These are phyloP conservation scores for Furcasterigmium furcatum DNA, from an alignment of 2,329 filamentous ascomycete species.

Conservation along the genomic window DNA sequence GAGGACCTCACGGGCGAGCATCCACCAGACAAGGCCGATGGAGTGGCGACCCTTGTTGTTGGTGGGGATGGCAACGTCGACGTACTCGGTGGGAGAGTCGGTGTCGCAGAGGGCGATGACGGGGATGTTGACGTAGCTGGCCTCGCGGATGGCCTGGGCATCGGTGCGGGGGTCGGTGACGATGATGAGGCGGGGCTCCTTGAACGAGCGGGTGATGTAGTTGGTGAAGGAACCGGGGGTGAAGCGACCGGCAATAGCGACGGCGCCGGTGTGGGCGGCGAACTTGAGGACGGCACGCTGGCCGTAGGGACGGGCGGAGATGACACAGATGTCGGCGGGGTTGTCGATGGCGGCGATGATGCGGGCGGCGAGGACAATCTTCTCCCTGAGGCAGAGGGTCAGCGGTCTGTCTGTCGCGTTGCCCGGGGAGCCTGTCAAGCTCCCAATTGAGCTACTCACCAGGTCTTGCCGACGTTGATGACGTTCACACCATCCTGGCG, in stretches of 20 bases:
- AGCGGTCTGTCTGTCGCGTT: neutral
- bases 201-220: conserved; percentile 99
- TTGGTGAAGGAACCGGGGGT: conserved; percentile 99
- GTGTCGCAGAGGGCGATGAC: conserved; percentile 99
- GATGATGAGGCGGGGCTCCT: conserved; percentile 99
- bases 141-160: conserved; percentile 99
- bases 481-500: conserved; percentile 97
- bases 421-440: too few species aligned
- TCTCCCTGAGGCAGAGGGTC: conserved; percentile 69
- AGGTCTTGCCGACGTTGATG: conserved; percentile 99
- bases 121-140: conserved; percentile 99
- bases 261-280: conserved; percentile 95
- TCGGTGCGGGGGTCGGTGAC: conserved; percentile 99
- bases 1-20: conserved; percentile 99
- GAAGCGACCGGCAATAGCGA: conserved; percentile 98
- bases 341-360: conserved; percentile 99
- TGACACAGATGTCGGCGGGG: conserved; percentile 98
- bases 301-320: conserved; percentile 98
- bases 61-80: conserved; percentile 99
- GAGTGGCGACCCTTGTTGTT: conserved; percentile 99
- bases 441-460: too few species aligned
- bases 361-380: conserved; percentile 97
- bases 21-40: conserved; percentile 99
- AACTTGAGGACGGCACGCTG: conserved; percentile 99
- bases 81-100: conserved; percentile 98